Base-by-base conservation (phyloP, 495 filamentous ascomycete genomes). In the Penicillium atrosanguineum region DNA sequence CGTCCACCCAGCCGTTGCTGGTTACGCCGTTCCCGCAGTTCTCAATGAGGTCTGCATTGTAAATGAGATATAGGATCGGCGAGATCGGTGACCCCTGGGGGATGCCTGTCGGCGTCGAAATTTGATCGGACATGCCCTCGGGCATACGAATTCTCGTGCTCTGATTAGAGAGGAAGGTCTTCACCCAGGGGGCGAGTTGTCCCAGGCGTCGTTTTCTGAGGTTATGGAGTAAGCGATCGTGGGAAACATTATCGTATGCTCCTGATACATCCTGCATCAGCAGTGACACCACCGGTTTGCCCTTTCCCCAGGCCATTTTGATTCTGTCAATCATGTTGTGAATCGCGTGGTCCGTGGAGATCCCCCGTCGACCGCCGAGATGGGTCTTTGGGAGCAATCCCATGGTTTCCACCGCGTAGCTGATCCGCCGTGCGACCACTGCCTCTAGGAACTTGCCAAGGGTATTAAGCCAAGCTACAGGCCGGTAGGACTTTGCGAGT, bases 31-130 rank as follows among this genome's bases (percentile, higher is more conserved):
- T 12, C n/a, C 43, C 26, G 26, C 26, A 28, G 26, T 28, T 28
- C 26, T 39, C 37, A 39, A 39, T 39, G 16, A 39, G 37, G 16
- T 39, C 37, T 15, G 37, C 37, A 12, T 39, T 39, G 37, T 39
- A 39, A 11, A 39, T 39, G 14, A 39, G 16, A 39, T 39, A 39
- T 5, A 31, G 28, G 7, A 31, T 31, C 28, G 28, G 11, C 11
- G 28, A 31, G 28, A 29, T 12, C 31, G 37, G 14, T 53, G 58
- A 26, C 6, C 50, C 53, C 20, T 31, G 28, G 7, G 28, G 28
- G 28, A 31, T 31, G 11, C 26, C 20, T 5, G 37, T 39, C 14
- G 37, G 16, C 5, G 37, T 39, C 14, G 37, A 18, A 5, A 39
- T 39, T 12, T 5, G 16, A 15, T 39, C 14, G 16, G 37, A 39